Percentiles rank a stretch among this genome's conserved stretches.
These are phyloP conservation scores for Monilinia laxa DNA, from an alignment of 2,329 filamentous ascomycete genomes.

Conservation along the genomic window DNA sequence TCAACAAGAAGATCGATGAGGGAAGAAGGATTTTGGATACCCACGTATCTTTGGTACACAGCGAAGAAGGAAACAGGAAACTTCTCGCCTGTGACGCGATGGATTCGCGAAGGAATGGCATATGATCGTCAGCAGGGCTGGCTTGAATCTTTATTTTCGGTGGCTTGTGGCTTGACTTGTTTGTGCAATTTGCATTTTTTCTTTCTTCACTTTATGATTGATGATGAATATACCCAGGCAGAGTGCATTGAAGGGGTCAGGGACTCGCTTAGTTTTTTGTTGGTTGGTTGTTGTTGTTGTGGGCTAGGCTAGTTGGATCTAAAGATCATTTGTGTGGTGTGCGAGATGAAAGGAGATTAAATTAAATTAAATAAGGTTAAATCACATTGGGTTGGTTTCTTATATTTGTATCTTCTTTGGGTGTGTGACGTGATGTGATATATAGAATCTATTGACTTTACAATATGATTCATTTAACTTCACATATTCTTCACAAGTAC, in stretches of 20 bases:
- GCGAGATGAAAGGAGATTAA: neutral
- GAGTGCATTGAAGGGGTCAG: neutral
- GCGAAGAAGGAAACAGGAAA: neutral
- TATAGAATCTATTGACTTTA: too few species aligned
- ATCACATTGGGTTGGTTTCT: neutral
- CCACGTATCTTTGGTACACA: neutral
- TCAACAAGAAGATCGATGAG: constrained; percentile 5
- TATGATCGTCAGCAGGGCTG: neutral
- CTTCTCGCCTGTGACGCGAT: neutral
- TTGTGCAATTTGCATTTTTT: neutral
- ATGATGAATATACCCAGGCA: constrained; percentile 18
- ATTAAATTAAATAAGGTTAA: too few species aligned
- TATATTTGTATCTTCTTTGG: neutral
- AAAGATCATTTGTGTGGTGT: neutral
- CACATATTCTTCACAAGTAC: too few species aligned
- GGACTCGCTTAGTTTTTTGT: neutral
- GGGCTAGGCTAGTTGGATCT: neutral
- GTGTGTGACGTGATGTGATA: too few species aligned
- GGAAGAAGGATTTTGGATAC: neutral
- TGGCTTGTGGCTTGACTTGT: neutral
- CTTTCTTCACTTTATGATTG: neutral
- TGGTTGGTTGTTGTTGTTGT: neutral
- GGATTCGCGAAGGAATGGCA: neutral
- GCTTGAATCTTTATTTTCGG: neutral
- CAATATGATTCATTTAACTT: too few species aligned